Percentiles rank a stretch among this genome's conserved stretches.
Evolutionary conservation across 192 early-diverging fungal genomes (phyloP).

Genomic region (Blastocladiella britannica): DNA sequence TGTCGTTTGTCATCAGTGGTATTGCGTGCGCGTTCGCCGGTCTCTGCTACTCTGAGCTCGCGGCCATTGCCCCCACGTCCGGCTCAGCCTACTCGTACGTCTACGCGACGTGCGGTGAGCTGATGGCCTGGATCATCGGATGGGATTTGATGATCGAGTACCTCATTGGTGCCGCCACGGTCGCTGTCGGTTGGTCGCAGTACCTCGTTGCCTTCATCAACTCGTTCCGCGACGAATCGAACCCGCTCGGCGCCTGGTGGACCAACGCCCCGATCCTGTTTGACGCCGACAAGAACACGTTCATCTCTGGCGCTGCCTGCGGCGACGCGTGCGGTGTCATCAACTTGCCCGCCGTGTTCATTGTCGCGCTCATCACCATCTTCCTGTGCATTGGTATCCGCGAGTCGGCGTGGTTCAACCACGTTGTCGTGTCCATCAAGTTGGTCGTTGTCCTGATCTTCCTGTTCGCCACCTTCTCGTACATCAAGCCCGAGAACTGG

Average conservation of each 20-base stretch:
- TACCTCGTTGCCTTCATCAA: conserved; percentile 56
- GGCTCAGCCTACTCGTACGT: conserved; percentile 74
- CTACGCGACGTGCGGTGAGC: conserved; percentile 70
- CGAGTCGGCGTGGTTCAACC: conserved; percentile 53
- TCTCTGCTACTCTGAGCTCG: conserved; percentile 70
- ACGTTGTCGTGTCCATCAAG: conserved; percentile 48
- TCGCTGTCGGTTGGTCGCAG: conserved; percentile 61
- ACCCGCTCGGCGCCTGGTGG: conserved; percentile 25
- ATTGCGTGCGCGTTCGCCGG: conserved; percentile 50
- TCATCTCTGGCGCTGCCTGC: no score
- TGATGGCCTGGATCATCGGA: conserved; percentile 73
- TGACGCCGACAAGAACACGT: conserved; percentile 19
- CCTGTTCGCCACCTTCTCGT: conserved; percentile 51
- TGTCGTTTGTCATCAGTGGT: conserved; percentile 63
- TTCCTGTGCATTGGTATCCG: conserved; percentile 51
- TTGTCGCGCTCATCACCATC: conserved; percentile 37
- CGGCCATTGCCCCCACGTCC: conserved; percentile 64
- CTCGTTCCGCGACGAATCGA: conserved; percentile 29
- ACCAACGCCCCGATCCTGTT: conserved; percentile 52
- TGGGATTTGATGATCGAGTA: conserved; percentile 84
- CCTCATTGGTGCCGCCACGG: conserved; percentile 60
- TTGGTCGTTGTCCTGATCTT: conserved; percentile 50
- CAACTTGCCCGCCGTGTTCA: conserved; percentile 53
- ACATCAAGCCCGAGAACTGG: conserved; percentile 49
- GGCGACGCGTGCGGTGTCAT: conserved; percentile 29